Base-by-base conservation (phyloP, 2,329 filamentous ascomycete species). In the Pseudocercospora macadamiae region DNA sequence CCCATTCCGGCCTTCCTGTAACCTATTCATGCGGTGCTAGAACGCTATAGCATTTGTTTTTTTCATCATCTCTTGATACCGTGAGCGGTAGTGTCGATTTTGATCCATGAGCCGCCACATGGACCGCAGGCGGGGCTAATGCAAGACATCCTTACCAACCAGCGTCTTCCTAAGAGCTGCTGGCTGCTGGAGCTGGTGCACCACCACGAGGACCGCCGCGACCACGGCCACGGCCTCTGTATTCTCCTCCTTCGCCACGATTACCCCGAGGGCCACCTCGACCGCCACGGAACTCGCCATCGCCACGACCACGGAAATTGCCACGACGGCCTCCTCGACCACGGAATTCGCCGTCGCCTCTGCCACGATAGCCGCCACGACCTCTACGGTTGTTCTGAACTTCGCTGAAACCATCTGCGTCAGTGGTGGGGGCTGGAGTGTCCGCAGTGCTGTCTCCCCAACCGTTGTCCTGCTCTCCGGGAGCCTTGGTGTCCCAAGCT, bases 401-500 rank as follows among this genome's bases (percentile, higher is more conserved):
- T 69, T 88, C 85, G 60, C 88, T 86, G 80, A 91, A 92, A 21
- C 89, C 89, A 69, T 91, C 89, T 18, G 68, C 69, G 32, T 73
- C 72, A 10, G 60, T 57, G 4, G 53, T 49, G 26, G 61, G 56
- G 26, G 57, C 36, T n/a, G 64, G 61, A 14, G 45, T 39, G 16
- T 62, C 60, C 19, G 63, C 60, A 34, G 47, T 26, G 47, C 47
- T 49, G 47, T 49, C 47, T 12, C 61, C 54, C 52, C 54, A 55
- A 55, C 57, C 55, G 42, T 60, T 58, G 45, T 66, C 61, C 32
- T 54, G 54, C 32, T 88, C 85, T 67, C 68, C 69, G n/a, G 69
- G 62, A 39, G 67, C 64, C 62, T 69, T 70, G 23, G 61, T 60
- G 52, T 71, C 66, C 70, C 70, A 71, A n/a, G 57, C 52, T 55